Percentiles rank a stretch among this genome's conserved stretches.
Evolutionary conservation across 1,139 yeast species (phyloP).

Genomic region (Pneumocystis canis): DNA sequence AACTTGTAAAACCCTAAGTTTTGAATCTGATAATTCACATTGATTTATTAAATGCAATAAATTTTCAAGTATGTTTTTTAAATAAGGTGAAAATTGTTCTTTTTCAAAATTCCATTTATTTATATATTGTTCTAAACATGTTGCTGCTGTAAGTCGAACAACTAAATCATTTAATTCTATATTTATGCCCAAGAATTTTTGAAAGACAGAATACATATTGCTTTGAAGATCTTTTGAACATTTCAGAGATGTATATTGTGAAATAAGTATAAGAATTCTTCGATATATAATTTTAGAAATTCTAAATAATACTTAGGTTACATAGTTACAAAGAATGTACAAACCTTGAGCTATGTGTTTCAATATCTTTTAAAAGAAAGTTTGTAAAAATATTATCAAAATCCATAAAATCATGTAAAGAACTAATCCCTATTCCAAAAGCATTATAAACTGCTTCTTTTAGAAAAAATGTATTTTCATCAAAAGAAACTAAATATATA

Average conservation of each 20-base stretch:
- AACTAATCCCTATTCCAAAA: conserved; percentile 59
- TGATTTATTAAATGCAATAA: conserved; percentile 32
- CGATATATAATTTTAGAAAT: conserved; percentile 41
- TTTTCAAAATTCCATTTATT: conserved; percentile 82
- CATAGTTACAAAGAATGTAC: conserved; percentile 31
- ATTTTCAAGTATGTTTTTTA: conserved; percentile 36
- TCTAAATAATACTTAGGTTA: neutral
- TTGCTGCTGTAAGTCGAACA: conserved; percentile 62
- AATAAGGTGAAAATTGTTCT: conserved; percentile 48
- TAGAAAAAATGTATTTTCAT: conserved; percentile 39
- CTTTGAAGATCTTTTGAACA: conserved; percentile 45
- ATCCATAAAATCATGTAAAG: conserved; percentile 48
- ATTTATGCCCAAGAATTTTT: conserved; percentile 31
- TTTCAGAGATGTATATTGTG: conserved; percentile 66
- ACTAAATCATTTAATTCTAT: conserved; percentile 49
- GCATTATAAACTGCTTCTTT: conserved; percentile 72
- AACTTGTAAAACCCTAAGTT: conserved; percentile 52
- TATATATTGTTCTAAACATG: conserved; percentile 49
- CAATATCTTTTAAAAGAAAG: conserved; percentile 51
- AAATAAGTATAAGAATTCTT: conserved; percentile 57
- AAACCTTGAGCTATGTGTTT: conserved; percentile 13
- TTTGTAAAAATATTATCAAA: conserved; percentile 46
- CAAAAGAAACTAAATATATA: conserved; percentile 17
- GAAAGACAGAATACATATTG: conserved; percentile 45
- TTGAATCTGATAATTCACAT: conserved; percentile 55